These are phyloP conservation scores for Pholiota adiposa DNA, from an alignment of 1,284 basidiomycete species.

Conservation along the genomic window DNA sequence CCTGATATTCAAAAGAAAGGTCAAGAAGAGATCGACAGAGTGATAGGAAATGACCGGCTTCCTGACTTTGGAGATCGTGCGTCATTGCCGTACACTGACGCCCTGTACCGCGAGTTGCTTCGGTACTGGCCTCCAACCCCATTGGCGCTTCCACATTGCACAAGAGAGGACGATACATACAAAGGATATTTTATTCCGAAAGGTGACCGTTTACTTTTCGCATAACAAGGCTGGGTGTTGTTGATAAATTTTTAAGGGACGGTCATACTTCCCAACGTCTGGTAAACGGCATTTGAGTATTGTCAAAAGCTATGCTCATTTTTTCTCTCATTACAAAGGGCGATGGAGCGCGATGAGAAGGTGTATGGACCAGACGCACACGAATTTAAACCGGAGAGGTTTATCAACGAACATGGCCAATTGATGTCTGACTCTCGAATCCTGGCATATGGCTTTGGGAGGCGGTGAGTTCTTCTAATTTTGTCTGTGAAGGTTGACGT, in stretches of 20 bases:
- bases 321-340: slow-evolving; percentile 18
- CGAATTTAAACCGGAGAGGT: slow-evolving; percentile 34
- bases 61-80: slow-evolving; percentile 37
- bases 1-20: slow-evolving; percentile 38
- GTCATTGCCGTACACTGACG: slow-evolving; percentile 34
- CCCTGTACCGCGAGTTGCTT: slow-evolving; percentile 33
- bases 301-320: not conserved
- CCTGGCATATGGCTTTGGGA: slow-evolving; percentile 27
- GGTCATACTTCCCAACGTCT: slow-evolving; percentile 17
- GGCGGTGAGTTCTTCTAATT: slow-evolving; percentile 18
- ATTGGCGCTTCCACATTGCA: slow-evolving; percentile 15
- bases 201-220: slow-evolving; percentile 11
- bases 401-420: slow-evolving; percentile 23
- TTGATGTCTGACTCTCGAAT: slow-evolving; percentile 18
- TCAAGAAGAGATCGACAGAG: slow-evolving; percentile 33
- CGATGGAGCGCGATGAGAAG: slow-evolving; percentile 34
- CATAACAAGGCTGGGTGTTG: not conserved
- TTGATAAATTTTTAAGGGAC: slow-evolving; percentile 8
- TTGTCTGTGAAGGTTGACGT: not conserved
- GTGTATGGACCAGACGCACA: slow-evolving; percentile 32
- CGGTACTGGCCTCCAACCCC: slow-evolving; percentile 21
- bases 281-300: slow-evolving; percentile 3
- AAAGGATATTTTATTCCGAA: slow-evolving; percentile 27
- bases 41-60: slow-evolving; percentile 30
- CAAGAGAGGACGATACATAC: slow-evolving; percentile 23